Conservation (phyloP, 225 moss, liverwort and hornwort genomes). For the Polytrichum formosum region DNA sequence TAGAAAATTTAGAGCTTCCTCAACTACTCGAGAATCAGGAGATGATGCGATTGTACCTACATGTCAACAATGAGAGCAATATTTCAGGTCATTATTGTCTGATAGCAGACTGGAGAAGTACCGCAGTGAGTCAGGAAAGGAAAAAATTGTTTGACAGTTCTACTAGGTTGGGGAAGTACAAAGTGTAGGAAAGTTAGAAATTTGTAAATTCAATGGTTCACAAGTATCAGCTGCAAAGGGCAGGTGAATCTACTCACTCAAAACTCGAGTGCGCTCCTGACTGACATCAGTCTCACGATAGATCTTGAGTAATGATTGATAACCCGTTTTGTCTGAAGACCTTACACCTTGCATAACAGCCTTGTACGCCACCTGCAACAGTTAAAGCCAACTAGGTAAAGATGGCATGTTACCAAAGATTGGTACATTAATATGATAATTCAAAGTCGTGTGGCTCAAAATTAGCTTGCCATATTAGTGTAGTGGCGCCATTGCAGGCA, state of each 20-base stretch:
- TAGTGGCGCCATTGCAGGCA: too few species aligned
- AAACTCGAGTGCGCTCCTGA: constrained; percentile 67
- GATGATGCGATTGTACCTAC: constrained; percentile 62
- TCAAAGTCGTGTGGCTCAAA: too few species aligned
- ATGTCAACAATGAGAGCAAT: constrained; percentile 8
- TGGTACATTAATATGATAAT: too few species aligned
- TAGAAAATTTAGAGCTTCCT: constrained; percentile 64
- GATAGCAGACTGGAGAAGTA: too few species aligned
- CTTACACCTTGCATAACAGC: constrained; percentile 65
- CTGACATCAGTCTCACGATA: constrained; percentile 76
- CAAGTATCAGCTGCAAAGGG: neutral
- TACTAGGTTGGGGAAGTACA: too few species aligned
- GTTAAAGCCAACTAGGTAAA: constrained; percentile 5
- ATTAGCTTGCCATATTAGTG: too few species aligned
- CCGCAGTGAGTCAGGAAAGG: too few species aligned
- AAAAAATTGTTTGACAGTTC: too few species aligned
- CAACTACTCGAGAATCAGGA: constrained; percentile 56
- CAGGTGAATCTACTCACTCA: constrained; percentile 41
- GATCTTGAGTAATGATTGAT: constrained; percentile 55
- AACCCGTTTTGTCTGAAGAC: constrained; percentile 49
- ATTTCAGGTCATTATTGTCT: too few species aligned
- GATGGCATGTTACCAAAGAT: neutral
- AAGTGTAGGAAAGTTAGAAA: too few species aligned
- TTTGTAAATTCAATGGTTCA: neutral
- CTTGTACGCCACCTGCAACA: constrained; percentile 65